Evolutionary conservation across 148 eudicot species (phyloP).

Genomic region (Camellia japonica): DNA sequence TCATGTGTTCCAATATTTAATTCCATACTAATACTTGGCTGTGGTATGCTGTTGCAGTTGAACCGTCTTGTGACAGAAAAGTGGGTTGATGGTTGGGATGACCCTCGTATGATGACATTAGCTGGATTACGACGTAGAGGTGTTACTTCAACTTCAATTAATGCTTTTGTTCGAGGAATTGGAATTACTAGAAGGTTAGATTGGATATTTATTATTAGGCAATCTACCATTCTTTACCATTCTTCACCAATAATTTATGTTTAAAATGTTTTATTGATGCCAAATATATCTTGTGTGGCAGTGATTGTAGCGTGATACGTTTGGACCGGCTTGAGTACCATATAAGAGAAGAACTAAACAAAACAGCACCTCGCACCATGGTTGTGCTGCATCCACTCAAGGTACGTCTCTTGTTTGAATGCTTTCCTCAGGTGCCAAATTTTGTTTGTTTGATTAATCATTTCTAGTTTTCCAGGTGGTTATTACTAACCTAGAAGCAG

Average conservation of each 20-base stretch:
- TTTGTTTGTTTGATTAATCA: constrained; percentile 16
- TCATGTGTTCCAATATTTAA: neutral
- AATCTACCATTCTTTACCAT: neutral
- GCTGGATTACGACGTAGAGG: constrained; percentile 96
- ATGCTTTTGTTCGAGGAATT: constrained; percentile 85
- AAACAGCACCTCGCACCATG: constrained; percentile 73
- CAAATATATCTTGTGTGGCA: constrained; percentile 32
- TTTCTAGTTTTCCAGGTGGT: constrained; percentile 53
- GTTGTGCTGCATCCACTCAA: constrained; percentile 85
- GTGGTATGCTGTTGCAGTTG: constrained; percentile 43
- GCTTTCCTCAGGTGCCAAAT: neutral
- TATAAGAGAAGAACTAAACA: constrained; percentile 87
- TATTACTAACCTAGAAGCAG: constrained; percentile 82
- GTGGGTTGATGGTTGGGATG: constrained; percentile 99
- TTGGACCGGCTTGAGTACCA: constrained; percentile 81
- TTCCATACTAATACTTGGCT: neutral
- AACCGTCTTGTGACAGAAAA: constrained; percentile 85
- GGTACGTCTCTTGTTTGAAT: constrained; percentile 41
- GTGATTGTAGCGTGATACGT: constrained; percentile 78
- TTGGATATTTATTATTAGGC: neutral
- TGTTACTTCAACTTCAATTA: constrained; percentile 77
- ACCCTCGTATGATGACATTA: constrained; percentile 92
- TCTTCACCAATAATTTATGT: neutral
- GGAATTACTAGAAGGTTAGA: constrained; percentile 92
- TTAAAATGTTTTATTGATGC: neutral